Evolutionary conservation across 2,329 filamentous ascomycete species (phyloP), one percentile per base, ranked within the genome.

Genomic region (Monilinia fructicola): DNA sequence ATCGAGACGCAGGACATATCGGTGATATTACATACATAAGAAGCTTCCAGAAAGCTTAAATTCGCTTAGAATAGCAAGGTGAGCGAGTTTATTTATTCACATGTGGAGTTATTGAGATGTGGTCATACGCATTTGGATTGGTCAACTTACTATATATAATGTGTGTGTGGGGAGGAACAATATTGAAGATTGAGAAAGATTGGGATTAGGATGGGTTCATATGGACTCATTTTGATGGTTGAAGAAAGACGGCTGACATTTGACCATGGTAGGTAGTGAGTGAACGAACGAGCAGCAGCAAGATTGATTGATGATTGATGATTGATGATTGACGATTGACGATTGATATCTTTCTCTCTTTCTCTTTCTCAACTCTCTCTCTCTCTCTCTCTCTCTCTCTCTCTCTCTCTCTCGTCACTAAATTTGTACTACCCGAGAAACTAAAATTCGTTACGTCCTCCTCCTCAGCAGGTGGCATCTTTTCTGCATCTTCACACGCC

Each of bases 1-100:
- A 18, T 28, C 59, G 35, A 53, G 59, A 62, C 59, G 46, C 46
- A 54, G 23, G 44, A 50, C 31, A 38, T 50, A 60, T 59, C 56
- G 9, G n/a, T n/a, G n/a, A n/a, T n/a, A n/a, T n/a, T 7, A 35
- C 31, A 35, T 11, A 26, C 56, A 50, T 18, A 31, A 60, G 44
- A 48, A 48, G 26, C 56, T 48, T 48, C 7, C 31, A 60, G 44
- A n/a, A 38, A n/a, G 44, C 44, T 50, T 60, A 5, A 26, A 10
- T 18, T 60, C n/a, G 21, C 44, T 35, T 60, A 60, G 21, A 11
- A 50, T n/a, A 38, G n/a, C 16, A 4, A 60, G 12, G 58, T 38
- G 58, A 60, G 44, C 38, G 21, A 38, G 23, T 50, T 18, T 18
- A 35, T 50, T 50, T 48, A 60, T 48, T 23, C 28, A 35, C 26